Evolutionary conservation across 1,284 basidiomycete species (phyloP).

Genomic region (Entoloma clypeatum): DNA sequence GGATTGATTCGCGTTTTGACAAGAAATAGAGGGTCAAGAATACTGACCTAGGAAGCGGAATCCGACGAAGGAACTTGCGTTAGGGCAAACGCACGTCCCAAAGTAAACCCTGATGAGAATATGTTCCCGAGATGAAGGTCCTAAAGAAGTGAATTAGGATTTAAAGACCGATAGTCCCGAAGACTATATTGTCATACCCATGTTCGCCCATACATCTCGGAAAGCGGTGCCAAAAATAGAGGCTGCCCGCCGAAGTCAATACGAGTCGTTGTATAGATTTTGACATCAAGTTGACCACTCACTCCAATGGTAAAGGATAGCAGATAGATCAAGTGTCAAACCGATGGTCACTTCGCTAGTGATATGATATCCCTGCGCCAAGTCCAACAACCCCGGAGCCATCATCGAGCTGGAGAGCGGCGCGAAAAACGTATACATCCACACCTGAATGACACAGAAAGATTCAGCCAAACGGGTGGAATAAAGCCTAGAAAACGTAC

Average conservation of each 20-base stretch:
- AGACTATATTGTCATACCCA: conserved; percentile 43
- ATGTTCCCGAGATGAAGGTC: conserved; percentile 67
- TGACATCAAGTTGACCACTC: conserved; percentile 16
- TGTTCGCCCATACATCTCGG: conserved; percentile 74
- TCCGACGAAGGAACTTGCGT: conserved; percentile 51
- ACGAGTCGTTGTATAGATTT: not conserved
- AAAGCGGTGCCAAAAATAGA: conserved; percentile 68
- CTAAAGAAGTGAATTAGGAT: conserved; percentile 27
- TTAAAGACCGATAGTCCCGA: not conserved
- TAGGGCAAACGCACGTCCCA: conserved; percentile 68
- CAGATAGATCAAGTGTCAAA: conserved; percentile 68
- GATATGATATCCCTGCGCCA: conserved; percentile 59
- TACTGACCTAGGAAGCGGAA: conserved; percentile 66
- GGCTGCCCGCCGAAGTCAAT: conserved; percentile 34
- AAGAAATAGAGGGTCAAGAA: not conserved
- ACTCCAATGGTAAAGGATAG: conserved; percentile 72
- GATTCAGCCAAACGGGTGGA: conserved; percentile 1
- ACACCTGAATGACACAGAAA: conserved; percentile 41
- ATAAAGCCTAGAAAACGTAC: conserved; percentile 40
- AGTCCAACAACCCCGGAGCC: conserved; percentile 68
- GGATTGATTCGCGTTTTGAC: not conserved
- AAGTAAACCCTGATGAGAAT: conserved; percentile 60
- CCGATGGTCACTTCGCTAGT: conserved; percentile 55
- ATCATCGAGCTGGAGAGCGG: conserved; percentile 78
- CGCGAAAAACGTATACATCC: conserved; percentile 65